Evolutionary conservation across 371 early-diverging fungal genomes (phyloP).

Genomic region (Mucor irregularis): DNA sequence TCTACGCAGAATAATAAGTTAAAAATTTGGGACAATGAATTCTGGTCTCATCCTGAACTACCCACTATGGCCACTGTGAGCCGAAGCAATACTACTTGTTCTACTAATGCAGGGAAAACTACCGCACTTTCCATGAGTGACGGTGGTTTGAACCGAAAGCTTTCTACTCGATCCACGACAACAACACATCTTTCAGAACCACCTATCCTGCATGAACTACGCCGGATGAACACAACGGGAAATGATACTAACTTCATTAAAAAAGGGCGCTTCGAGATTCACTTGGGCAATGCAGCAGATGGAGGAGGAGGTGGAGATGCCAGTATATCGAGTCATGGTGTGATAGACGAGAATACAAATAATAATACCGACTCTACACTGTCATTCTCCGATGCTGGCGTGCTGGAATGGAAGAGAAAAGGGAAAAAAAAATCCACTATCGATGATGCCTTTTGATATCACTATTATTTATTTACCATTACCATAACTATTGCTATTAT

Average conservation of each 20-base stretch:
- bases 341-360: too few relatives aligned
- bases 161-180: not conserved
- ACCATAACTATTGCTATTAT: too few relatives aligned
- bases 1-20: not conserved
- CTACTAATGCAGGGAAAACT: too few relatives aligned
- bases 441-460: too few relatives aligned
- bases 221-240: constrained; percentile 19
- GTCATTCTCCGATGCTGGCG: not conserved
- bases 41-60: constrained; percentile 16
- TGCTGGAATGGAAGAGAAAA: constrained; percentile 20
- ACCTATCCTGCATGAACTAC: constrained; percentile 29
- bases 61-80: not conserved
- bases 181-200: constrained; percentile 5
- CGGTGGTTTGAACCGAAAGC: not conserved
- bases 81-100: too few relatives aligned
- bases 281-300: constrained; percentile 19
- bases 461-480: too few relatives aligned
- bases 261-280: constrained; percentile 44
- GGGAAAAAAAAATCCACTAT: constrained; percentile 3
- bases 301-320: too few relatives aligned
- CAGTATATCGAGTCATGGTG: too few relatives aligned
- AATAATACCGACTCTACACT: too few relatives aligned
- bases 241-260: constrained; percentile 28
- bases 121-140: too few relatives aligned
- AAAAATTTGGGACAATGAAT: constrained; percentile 21